Conservation (phyloP, 2,329 filamentous ascomycete species). For the Grosmannia serpens region DNA sequence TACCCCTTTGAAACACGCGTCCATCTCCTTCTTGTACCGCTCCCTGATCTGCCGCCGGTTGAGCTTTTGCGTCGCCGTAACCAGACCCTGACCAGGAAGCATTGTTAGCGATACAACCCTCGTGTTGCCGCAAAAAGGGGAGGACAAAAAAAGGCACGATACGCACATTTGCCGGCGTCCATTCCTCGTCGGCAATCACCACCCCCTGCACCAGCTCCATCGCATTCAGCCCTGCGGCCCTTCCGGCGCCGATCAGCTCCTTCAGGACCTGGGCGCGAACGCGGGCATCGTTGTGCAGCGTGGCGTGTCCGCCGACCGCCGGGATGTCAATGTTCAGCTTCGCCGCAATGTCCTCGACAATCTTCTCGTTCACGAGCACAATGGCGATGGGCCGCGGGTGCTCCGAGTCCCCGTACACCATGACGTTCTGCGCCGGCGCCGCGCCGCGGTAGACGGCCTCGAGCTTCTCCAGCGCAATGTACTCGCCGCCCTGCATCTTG, state of each 20-base stretch:
- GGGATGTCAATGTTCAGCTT: constrained; percentile 40
- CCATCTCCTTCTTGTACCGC: constrained; percentile 39
- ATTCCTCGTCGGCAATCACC: constrained; percentile 73
- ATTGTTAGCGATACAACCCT: background rate
- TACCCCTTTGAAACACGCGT: constrained; percentile 21
- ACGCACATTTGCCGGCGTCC: constrained; percentile 76
- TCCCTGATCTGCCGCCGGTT: constrained; percentile 41
- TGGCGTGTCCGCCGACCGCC: constrained; percentile 19
- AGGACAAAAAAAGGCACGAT: constrained; percentile 13
- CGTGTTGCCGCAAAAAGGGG: no score
- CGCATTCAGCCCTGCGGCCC: constrained; percentile 51
- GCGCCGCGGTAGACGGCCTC: constrained; percentile 81
- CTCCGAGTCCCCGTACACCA: constrained; percentile 68
- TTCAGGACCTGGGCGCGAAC: constrained; percentile 51
- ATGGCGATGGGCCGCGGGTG: constrained; percentile 73
- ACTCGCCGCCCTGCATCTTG: constrained; percentile 91
- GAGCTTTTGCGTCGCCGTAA: constrained; percentile 51
- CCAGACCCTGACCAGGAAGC: constrained; percentile 39
- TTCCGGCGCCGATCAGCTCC: constrained; percentile 55
- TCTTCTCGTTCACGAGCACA: constrained; percentile 57
- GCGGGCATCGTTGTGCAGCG: constrained; percentile 52
- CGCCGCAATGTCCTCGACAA: constrained; percentile 47
- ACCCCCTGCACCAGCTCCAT: constrained; percentile 70
- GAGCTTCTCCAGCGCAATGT: constrained; percentile 92
- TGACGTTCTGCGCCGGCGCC: constrained; percentile 73